Base-by-base conservation (phyloP, 352 stramenopile genomes). In the Pythium sukuiense region DNA sequence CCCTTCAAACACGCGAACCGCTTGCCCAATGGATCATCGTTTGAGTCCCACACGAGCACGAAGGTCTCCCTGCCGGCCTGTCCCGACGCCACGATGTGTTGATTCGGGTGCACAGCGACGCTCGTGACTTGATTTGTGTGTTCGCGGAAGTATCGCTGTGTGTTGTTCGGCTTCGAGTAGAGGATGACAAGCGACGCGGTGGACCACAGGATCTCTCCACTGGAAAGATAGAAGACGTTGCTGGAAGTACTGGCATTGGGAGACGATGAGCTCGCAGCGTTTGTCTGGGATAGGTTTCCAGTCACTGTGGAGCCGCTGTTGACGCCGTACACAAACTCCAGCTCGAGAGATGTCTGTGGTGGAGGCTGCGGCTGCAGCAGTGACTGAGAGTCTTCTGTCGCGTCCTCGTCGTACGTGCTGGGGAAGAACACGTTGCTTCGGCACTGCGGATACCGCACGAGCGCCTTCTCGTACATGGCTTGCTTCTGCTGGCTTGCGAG, bases 361-460 rank as follows among this genome's bases (percentile, higher is more conserved):
- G 79, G 48, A 16, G 63, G 55, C 33, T 71, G 67, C 16, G 61
- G 45, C 9, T 35, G 35, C 27, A 67, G 43, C 13, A 61, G 16
- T 7, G n/a, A 16, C 11, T 14, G 26, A 18, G 39, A 39, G 6
- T 61, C 53, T n/a, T 49, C 29, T 6, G 29, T 39, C 20, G 69
- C 54, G n/a, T 59, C 55, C 32, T 58, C 62, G 32, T 92, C 79
- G 50, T 82, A 90, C 0, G 69, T 33, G 57, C 80, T 88, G 1
- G 83, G 83, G 1, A 72, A 77, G 32, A 90, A 90, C 2, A 92
- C 61, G 46, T 87, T 88, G 62, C 80, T 89, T 59, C 83, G 68
- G 37, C 83, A 90, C 50, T 90, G 81, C 5, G 83, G 80, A 65
- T 86, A 90, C 48, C 73, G 73, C 27, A 88, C 74, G 29, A 89